Conservation (phyloP, 208 protist genomes). For the Leishmania turanica region DNA sequence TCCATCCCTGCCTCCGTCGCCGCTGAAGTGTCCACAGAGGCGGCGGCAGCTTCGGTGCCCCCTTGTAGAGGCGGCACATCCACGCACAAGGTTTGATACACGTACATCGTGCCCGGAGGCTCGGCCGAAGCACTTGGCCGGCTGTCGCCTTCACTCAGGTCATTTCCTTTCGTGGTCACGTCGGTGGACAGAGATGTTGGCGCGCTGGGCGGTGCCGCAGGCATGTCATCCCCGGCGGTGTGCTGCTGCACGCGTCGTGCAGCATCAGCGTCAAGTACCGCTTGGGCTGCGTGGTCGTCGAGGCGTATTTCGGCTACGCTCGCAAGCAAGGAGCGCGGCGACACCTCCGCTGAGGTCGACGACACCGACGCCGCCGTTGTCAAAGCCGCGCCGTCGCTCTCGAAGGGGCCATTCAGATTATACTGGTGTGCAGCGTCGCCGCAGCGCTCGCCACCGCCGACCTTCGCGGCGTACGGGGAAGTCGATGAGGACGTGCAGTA, state of each 20-base stretch:
- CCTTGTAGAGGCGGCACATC: background rate
- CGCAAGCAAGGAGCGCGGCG: constrained; percentile 21
- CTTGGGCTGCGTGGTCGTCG: background rate
- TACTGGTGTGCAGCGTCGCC: background rate
- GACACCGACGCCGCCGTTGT: constrained; percentile 19
- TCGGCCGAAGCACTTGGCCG: background rate
- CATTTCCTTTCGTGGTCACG: background rate
- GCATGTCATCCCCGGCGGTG: background rate
- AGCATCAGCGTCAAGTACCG: background rate
- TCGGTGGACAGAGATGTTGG: background rate
- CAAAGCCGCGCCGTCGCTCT: background rate
- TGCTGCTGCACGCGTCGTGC: background rate
- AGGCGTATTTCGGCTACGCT: constrained; percentile 8
- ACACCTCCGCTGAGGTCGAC: constrained; percentile 29
- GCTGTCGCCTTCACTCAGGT: background rate
- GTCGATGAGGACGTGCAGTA: background rate
- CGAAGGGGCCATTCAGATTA: background rate
- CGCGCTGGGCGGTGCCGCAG: background rate
- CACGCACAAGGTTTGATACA: background rate
- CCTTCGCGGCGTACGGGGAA: background rate
- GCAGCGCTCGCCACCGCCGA: background rate
- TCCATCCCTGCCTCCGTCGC: background rate
- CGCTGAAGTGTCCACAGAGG: too few species aligned
- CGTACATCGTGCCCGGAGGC: background rate
- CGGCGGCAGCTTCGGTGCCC: background rate